Evolutionary conservation across 805 yeast species (phyloP), one percentile per base, ranked within the genome.

Genomic region (Metschnikowia lachancei): DNA sequence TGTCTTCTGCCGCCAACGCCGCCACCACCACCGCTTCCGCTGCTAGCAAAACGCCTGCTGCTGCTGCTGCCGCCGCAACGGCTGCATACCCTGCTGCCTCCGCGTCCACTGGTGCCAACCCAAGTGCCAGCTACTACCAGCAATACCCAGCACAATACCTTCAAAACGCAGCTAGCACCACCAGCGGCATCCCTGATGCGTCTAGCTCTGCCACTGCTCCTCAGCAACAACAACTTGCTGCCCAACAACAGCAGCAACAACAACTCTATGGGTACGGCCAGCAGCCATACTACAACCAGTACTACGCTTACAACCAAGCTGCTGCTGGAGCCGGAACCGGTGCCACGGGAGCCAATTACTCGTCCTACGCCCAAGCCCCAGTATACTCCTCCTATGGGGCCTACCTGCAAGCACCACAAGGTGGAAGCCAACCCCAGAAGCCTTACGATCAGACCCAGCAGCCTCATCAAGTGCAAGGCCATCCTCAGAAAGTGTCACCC

Each of bases 241-340:
- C 44, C 4, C 56, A 51, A 42, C 51, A 45, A 41, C 24, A 22
- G 24, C 24, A 22, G 24, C 24, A 22, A 8, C 51, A 45, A 39
- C 59, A 52, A 43, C 46, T 54, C 32, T 54, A 54, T 41, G 56
- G 56, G 22, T 55, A 50, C 48, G 39, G 49, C 37, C 57, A 55
- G 52, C 59, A 56, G 16, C 53, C 55, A 20, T 56, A 52, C 46
- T 64, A 70, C 50, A 72, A 66, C 41, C 64, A 66, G 58, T 79
- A 78, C 58, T 72, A 80, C 14, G 72, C 67, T 14, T 80, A 83
- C 49, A 78, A 55, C 51, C 58, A 51, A 43, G 52, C 47, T 11
- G 50, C 41, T 11, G 30, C 52, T 16, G 52, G 38, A 13, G 47
- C 39, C 13, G 42, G 38, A 19, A 37, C 45, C 1, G 53, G 42